Conservation (phyloP, 208 protist genomes). For the Trichomonas tenax region DNA sequence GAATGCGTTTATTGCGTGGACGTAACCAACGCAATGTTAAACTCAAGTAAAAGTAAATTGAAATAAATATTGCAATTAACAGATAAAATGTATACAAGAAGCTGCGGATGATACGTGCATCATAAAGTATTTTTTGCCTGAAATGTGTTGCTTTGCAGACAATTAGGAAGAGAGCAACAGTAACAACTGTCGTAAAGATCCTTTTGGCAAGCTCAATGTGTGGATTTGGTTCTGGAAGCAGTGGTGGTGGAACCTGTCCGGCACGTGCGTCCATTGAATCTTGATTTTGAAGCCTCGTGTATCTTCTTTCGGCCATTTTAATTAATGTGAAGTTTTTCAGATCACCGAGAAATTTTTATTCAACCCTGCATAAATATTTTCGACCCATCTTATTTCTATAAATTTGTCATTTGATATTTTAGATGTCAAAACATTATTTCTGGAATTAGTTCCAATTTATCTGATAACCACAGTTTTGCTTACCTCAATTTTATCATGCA, state of each 20-base stretch:
- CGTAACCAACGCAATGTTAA: neutral
- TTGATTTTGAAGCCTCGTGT: neutral
- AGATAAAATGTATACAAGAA: neutral
- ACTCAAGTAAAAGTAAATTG: neutral
- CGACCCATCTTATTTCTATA: too few relatives aligned
- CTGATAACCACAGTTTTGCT: too few relatives aligned
- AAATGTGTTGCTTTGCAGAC: constrained; percentile 5
- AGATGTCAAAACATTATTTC: too few relatives aligned
- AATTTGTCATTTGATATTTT: too few relatives aligned
- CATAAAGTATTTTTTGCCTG: neutral
- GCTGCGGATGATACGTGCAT: neutral
- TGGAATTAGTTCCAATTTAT: too few relatives aligned
- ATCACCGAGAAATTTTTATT: too few relatives aligned
- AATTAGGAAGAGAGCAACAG: neutral
- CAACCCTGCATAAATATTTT: too few relatives aligned
- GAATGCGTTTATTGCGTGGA: neutral
- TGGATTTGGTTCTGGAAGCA: neutral
- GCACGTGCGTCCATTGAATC: neutral
- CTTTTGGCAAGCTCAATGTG: neutral
- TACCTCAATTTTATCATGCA: too few relatives aligned
- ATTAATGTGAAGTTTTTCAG: neutral
- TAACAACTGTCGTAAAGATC: neutral
- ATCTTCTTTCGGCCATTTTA: neutral
- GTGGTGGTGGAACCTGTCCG: neutral
- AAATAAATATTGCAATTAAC: neutral